phyloP scores from a whole-genome alignment of 257 asterid species.

The Solanum rostratum region DNA sequence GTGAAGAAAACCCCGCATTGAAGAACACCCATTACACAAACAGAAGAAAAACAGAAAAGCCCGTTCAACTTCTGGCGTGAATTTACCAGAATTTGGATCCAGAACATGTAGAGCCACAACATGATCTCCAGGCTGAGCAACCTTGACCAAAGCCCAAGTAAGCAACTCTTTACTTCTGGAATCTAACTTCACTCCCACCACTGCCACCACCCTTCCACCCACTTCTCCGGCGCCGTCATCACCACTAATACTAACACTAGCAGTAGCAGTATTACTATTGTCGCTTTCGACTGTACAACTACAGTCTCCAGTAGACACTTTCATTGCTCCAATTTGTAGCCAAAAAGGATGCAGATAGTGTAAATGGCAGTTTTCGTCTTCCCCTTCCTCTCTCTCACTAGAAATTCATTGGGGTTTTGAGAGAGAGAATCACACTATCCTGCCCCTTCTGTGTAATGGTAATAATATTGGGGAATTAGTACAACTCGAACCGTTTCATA shows the following conservation, averaged over 20 bases:
- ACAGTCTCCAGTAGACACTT: not conserved
- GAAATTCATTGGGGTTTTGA: not conserved
- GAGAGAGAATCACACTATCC: not conserved
- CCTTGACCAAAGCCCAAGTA: slow-evolving; percentile 82
- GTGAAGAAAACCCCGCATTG: not conserved
- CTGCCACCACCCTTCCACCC: slow-evolving; percentile 42
- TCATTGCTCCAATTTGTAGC: not conserved
- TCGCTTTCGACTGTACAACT: not conserved
- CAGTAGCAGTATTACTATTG: not conserved
- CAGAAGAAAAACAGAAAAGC: slow-evolving; percentile 7
- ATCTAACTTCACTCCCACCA: slow-evolving; percentile 74
- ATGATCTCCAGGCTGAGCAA: slow-evolving; percentile 72
- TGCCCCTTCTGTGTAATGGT: not conserved
- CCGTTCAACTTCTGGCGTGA: slow-evolving; percentile 24
- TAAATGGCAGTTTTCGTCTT: not conserved
- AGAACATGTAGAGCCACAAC: slow-evolving; percentile 73
- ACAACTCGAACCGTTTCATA: not conserved
- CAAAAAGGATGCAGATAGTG: not conserved
- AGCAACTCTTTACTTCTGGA: slow-evolving; percentile 64
- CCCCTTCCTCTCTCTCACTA: not conserved
- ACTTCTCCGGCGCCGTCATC: slow-evolving; percentile 10
- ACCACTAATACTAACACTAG: not conserved
- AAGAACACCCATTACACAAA: not conserved
- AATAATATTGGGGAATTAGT: not conserved
- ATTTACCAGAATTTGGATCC: slow-evolving; percentile 51